Evolutionary conservation across 441 rosid genomes (phyloP).

Genomic region (Daphne laureola): DNA sequence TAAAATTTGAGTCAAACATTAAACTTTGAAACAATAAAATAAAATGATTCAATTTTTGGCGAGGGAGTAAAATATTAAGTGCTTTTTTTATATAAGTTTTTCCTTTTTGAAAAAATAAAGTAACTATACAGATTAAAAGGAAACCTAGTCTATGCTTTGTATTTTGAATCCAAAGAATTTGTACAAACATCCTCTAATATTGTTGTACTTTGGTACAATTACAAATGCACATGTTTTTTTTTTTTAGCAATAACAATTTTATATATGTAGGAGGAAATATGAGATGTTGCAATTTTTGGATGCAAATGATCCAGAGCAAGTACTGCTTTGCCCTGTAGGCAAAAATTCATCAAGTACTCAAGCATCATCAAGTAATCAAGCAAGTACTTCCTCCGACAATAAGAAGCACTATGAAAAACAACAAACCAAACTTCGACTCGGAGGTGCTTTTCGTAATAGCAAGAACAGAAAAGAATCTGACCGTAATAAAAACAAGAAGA

Average conservation of each 20-base stretch:
- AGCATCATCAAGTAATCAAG: slow-evolving; percentile 27
- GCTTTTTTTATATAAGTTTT: too few species aligned
- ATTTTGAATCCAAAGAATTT: too few species aligned
- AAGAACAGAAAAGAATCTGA: slow-evolving; percentile 81
- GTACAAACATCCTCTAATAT: too few species aligned
- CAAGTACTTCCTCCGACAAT: slow-evolving; percentile 28
- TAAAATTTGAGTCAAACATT: too few species aligned
- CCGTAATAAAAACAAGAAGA: slow-evolving; percentile 56
- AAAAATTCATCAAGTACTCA: slow-evolving; percentile 27
- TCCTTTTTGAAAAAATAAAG: too few species aligned
- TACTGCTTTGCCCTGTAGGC: slow-evolving; percentile 27
- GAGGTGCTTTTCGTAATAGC: slow-evolving; percentile 75
- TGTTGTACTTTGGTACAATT: too few species aligned
- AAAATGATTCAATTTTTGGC: too few species aligned
- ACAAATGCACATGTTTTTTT: too few species aligned
- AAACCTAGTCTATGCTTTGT: too few species aligned
- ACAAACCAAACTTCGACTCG: slow-evolving; percentile 56
- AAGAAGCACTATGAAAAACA: slow-evolving; percentile 39
- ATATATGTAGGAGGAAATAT: slow-evolving; percentile 77
- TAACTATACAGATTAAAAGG: too few species aligned
- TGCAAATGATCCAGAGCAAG: slow-evolving; percentile 20
- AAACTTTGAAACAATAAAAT: too few species aligned
- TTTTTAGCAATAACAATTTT: not conserved
- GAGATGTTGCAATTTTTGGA: slow-evolving; percentile 58
- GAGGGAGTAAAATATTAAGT: too few species aligned